phyloP scores from a whole-genome alignment of 2,329 filamentous ascomycete genomes.

The Davidsoniella australis region DNA sequence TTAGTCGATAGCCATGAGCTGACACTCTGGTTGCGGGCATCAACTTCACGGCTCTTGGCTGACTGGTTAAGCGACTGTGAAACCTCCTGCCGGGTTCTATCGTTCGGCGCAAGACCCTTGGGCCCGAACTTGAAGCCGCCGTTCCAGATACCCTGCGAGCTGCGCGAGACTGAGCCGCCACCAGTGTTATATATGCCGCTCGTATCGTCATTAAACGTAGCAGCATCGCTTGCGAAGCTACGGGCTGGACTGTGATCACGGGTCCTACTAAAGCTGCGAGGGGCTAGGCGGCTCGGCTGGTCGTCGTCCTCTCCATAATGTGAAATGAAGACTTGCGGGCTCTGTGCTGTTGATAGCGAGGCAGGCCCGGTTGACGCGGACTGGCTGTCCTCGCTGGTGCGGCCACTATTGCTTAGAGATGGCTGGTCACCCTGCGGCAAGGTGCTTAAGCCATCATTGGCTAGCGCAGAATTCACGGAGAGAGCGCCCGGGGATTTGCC shows the following conservation, averaged over 20 bases:
- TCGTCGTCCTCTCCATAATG: neutral
- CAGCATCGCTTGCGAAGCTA: slow-evolving; percentile 9
- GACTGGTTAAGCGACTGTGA: slow-evolving; percentile 33
- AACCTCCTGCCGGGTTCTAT: slow-evolving; percentile 4
- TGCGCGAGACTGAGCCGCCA: neutral
- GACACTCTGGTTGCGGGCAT: slow-evolving; percentile 33
- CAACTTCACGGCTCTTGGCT: slow-evolving; percentile 23
- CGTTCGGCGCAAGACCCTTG: slow-evolving; percentile 5
- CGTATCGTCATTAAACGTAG: slow-evolving; percentile 6
- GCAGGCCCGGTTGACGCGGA: neutral
- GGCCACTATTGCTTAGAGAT: neutral
- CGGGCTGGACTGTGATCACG: slow-evolving; percentile 1
- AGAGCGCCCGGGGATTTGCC: neutral
- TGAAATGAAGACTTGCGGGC: neutral
- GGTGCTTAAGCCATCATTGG: no score
- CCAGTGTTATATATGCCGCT: slow-evolving; percentile 2
- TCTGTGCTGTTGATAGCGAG: neutral
- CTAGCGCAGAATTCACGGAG: neutral
- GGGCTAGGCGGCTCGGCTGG: neutral
- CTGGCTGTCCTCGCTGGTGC: slow-evolving; percentile 4
- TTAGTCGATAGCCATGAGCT: slow-evolving; percentile 28
- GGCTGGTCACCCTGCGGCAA: neutral
- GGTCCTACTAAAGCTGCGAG: neutral
- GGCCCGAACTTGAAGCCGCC: neutral
- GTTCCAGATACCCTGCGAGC: neutral